Evolutionary conservation across 306 rosid genomes (phyloP).

Genomic region (Nissolia schottii): DNA sequence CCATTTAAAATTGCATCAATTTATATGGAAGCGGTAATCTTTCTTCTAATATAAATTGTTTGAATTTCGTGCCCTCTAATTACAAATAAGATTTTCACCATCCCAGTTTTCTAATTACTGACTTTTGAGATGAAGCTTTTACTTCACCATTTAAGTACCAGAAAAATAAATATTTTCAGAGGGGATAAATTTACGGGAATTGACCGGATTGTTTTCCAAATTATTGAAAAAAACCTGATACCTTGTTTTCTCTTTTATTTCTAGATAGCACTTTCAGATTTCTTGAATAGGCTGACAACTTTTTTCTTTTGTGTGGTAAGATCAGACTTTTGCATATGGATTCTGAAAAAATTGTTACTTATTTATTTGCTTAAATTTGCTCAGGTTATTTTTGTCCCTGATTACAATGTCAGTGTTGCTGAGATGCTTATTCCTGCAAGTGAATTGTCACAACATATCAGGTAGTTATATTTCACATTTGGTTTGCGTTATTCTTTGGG

Average conservation of each 20-base stretch:
- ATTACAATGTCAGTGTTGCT: constrained; percentile 94
- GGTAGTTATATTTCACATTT: constrained; percentile 41
- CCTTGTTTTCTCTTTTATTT: constrained; percentile 12
- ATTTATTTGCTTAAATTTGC: constrained; percentile 1
- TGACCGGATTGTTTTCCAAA: not conserved
- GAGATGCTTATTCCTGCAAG: constrained; percentile 95
- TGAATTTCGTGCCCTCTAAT: not conserved
- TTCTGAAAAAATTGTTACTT: not conserved
- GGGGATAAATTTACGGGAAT: not conserved
- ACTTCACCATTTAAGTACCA: not conserved
- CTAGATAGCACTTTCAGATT: not conserved
- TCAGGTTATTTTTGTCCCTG: constrained; percentile 94
- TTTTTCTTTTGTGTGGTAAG: not conserved
- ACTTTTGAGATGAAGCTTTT: not conserved
- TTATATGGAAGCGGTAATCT: not conserved
- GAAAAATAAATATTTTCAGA: not conserved
- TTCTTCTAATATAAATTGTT: not conserved
- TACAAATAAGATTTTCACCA: not conserved
- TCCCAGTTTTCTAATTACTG: not conserved
- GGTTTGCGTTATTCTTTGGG: constrained; percentile 5
- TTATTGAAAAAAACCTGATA: not conserved
- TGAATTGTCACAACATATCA: constrained; percentile 96
- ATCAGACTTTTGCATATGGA: constrained; percentile 13
- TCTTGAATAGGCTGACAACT: constrained; percentile 4
- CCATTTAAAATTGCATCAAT: not conserved